Base-by-base conservation (phyloP, 2,329 filamentous ascomycete species). In the Colletotrichum camelliae region DNA sequence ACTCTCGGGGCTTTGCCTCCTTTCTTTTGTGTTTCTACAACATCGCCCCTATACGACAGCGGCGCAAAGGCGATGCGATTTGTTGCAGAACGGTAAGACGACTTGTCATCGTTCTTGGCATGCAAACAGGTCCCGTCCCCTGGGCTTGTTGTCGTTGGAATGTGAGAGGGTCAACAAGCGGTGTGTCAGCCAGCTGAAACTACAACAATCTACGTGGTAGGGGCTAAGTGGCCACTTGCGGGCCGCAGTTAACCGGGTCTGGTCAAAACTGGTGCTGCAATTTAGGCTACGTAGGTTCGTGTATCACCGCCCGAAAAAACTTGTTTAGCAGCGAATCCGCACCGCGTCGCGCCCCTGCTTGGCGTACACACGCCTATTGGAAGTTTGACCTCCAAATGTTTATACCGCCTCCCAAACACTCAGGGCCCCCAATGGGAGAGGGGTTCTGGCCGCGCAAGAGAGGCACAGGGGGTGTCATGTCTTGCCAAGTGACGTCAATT, bases 401-500 rank as follows among this genome's bases (percentile, higher is more conserved):
- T 67, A 37, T 43, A 48, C 43, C n/a, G 43, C 43, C n/a, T 70
- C 29, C 57, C 37, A 31, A 61, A 62, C 67, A 37, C 24, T 24
- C 33, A 7, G 8, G 31, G 9, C 24, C 24, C 48, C 48, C 33
- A 60, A 60, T 68, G n/a, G 5, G 57, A 21, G 55, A 29, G 55
- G 21, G 55, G 13, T 70, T 70, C 37, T 21, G 24, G 13, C 27
- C 57, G 67, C 24, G 21, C 24, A 24, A 33, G 9, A 37, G 67
- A 13, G 67, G 67, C 55, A 70, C 55, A 69, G 35, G 33, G 55
- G 52, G 55, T 57, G 67, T 21, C 8, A 18, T 52, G 55, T 43
- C 13, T 70, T 70, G 35, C 67, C 57, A 37, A 52, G 67, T 70
- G 67, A 70, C 67, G 67, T 70, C 67, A 70, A 70, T 27, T 43